Evolutionary conservation across 2,329 filamentous ascomycete genomes (phyloP).

Genomic region (Fusarium ramigenum): DNA sequence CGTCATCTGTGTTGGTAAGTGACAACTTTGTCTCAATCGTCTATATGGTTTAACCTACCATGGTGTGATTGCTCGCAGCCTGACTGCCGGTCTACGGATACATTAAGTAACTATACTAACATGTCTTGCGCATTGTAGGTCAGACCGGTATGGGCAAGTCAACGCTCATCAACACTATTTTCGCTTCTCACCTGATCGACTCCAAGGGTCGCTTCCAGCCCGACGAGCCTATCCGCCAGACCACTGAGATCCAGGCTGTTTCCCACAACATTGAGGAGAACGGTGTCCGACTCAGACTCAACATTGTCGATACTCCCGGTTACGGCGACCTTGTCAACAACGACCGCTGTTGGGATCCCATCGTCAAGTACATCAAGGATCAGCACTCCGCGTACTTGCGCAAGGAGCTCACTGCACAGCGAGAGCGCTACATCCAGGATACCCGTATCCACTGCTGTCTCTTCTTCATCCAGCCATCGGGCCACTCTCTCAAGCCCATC

Average conservation of each 20-base stretch:
- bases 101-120: conserved; percentile 26
- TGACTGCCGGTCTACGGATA: not conserved
- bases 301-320: conserved; percentile 98
- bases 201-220: conserved; percentile 95
- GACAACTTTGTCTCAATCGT: conserved; percentile 10
- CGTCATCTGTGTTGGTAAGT: conserved; percentile 97
- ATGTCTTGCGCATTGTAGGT: conserved; percentile 61
- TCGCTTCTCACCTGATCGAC: conserved; percentile 98
- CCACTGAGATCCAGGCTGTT: conserved; percentile 97
- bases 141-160: conserved; percentile 99
- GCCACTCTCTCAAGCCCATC: conserved; percentile 98
- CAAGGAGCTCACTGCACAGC: conserved; percentile 98
- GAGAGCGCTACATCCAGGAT: conserved; percentile 99
- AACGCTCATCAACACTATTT: conserved; percentile 99
- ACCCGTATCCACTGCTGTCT: conserved; percentile 99
- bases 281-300: conserved; percentile 93
- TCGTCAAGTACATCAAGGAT: conserved; percentile 99
- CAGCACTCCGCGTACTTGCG: conserved; percentile 99
- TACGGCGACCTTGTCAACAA: conserved; percentile 99
- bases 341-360: conserved; percentile 99
- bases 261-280: conserved; percentile 99
- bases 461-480: conserved; percentile 99
- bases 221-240: conserved; percentile 91
- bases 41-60: conserved; percentile 6
- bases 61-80: conserved; percentile 31